phyloP scores from a whole-genome alignment of 495 filamentous ascomycete species.

The Aspergillus sparsus region DNA sequence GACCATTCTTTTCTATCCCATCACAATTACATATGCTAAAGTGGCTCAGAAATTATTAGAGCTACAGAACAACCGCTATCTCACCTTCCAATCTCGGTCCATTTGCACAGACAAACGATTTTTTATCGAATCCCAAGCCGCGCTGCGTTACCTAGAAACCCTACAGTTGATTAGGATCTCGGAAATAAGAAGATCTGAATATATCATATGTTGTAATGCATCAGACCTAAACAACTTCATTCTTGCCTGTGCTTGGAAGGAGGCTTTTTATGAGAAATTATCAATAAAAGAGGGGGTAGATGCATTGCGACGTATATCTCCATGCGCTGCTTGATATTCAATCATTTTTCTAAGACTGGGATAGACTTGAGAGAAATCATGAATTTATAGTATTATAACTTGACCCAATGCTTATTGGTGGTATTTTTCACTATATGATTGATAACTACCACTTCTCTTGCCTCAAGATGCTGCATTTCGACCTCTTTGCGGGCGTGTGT shows the following conservation, averaged over 20 bases:
- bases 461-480: not conserved
- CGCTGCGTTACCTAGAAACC: not conserved
- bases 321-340: not conserved
- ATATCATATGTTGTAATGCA: not conserved
- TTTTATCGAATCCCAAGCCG: not conserved
- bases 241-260: not conserved
- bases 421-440: not conserved
- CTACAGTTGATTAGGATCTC: not conserved
- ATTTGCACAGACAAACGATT: not conserved
- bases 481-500: not conserved
- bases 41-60: not conserved
- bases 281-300: not conserved
- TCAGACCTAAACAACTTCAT: not conserved
- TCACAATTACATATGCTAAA: not conserved
- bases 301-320: not conserved
- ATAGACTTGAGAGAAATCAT: not conserved
- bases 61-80: not conserved
- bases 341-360: not conserved
- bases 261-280: not conserved
- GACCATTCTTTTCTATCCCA: not conserved
- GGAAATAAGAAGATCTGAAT: not conserved
- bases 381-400: not conserved
- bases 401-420: not conserved
- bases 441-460: not conserved
- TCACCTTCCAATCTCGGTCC: not conserved